These are phyloP conservation scores for Boletus sensibilis DNA, from an alignment of 768 basidiomycete species.

Conservation along the genomic window DNA sequence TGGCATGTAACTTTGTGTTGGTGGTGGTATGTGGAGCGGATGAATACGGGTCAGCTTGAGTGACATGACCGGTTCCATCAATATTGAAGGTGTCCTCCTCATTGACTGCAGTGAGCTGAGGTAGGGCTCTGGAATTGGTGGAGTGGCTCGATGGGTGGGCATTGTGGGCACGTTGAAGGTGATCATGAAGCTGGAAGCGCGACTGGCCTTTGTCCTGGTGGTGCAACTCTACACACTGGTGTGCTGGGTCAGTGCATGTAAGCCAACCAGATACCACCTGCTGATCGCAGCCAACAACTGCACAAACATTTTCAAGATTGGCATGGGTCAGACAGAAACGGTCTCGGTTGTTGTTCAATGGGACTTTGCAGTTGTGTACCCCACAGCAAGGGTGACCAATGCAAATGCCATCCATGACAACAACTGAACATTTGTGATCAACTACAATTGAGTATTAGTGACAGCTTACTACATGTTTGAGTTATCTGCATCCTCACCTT, in stretches of 20 bases:
- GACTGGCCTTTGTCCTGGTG: conserved; percentile 4
- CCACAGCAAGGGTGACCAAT: conserved; percentile 9
- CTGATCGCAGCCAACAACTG: background rate
- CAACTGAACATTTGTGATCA: background rate
- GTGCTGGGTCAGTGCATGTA: background rate
- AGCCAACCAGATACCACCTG: background rate
- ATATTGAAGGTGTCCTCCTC: background rate
- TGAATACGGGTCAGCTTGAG: background rate
- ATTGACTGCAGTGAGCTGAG: background rate
- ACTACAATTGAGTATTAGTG: background rate
- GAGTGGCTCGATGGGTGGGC: background rate
- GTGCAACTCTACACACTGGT: background rate
- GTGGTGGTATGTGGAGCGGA: background rate
- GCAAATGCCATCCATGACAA: background rate
- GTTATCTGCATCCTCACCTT: background rate
- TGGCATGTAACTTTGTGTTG: background rate
- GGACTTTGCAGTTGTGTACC: background rate
- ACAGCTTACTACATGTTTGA: too few species aligned
- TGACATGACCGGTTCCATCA: background rate
- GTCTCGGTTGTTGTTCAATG: background rate
- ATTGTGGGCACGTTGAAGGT: background rate
- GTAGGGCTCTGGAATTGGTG: background rate
- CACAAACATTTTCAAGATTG: background rate
- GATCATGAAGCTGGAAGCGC: background rate
- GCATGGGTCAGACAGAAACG: background rate